Conservation (phyloP, 2,329 filamentous ascomycete species). For the Cercospora sesami region DNA sequence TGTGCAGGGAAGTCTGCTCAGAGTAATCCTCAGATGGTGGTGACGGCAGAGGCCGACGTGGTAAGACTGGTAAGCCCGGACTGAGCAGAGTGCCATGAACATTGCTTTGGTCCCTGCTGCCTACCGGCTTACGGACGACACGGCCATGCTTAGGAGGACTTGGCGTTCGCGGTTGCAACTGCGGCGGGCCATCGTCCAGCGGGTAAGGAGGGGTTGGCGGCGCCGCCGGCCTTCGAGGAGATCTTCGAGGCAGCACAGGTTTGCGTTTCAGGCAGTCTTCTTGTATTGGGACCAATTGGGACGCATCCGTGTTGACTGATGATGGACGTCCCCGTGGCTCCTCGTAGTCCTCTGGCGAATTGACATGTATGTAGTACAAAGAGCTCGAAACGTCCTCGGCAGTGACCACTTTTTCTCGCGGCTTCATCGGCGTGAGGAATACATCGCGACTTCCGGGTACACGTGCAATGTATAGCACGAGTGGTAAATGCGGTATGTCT, state of each 20-base stretch:
- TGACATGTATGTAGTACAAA: slow-evolving; percentile 87
- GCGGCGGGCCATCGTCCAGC: slow-evolving; percentile 18
- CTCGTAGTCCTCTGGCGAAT: slow-evolving; percentile 58
- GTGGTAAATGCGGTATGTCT: slow-evolving; percentile 65
- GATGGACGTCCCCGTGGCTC: slow-evolving; percentile 35
- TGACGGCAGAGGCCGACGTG: slow-evolving; percentile 31
- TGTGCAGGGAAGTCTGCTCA: slow-evolving; percentile 26
- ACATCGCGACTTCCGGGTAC: slow-evolving; percentile 92
- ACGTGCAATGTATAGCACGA: slow-evolving; percentile 87
- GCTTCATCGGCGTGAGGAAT: slow-evolving; percentile 88
- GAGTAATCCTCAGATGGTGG: slow-evolving; percentile 30
- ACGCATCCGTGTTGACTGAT: slow-evolving; percentile 29
- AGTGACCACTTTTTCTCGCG: slow-evolving; percentile 83
- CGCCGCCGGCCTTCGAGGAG: slow-evolving; percentile 21
- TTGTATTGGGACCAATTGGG: slow-evolving; percentile 22
- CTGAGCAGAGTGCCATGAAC: neutral
- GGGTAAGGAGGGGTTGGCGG: slow-evolving; percentile 29
- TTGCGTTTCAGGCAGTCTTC: slow-evolving; percentile 24
- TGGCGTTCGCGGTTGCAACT: neutral
- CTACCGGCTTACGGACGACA: slow-evolving; percentile 33
- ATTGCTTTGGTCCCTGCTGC: neutral
- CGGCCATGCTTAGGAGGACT: slow-evolving; percentile 20
- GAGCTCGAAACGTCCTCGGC: slow-evolving; percentile 82
- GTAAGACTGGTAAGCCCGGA: slow-evolving; percentile 27
- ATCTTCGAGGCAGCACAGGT: slow-evolving; percentile 24